Conservation (phyloP, 2,329 filamentous ascomycete genomes). For the Colletotrichum kahawae region DNA sequence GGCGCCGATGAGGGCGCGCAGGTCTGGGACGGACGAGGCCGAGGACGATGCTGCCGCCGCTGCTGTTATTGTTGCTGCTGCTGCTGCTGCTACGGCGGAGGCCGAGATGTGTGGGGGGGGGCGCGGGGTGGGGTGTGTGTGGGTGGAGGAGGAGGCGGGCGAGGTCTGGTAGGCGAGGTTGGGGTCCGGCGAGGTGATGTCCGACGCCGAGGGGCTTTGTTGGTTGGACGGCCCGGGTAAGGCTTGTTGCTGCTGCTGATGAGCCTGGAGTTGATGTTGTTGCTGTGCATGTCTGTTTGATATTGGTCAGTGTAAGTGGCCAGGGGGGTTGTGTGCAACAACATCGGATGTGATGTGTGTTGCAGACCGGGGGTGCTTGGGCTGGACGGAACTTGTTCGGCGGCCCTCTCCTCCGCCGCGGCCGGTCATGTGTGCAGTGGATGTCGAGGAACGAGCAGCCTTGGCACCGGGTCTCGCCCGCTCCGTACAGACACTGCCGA, state of each 20-base stretch:
- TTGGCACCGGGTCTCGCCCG: conserved; percentile 20
- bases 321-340: not conserved
- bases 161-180: conserved; percentile 1
- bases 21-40: not conserved
- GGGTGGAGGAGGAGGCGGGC: not conserved
- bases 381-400: conserved; percentile 26
- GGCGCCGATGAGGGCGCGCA: conserved; percentile 10
- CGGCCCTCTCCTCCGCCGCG: conserved; percentile 31
- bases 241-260: not conserved
- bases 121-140: not conserved
- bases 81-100: not conserved
- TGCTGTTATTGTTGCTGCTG: not conserved
- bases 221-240: not conserved
- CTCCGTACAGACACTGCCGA: conserved; percentile 23
- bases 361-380: not conserved
- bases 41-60: not conserved
- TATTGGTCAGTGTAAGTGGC: not conserved
- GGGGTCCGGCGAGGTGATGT: conserved; percentile 6
- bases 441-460: conserved; percentile 29
- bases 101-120: not conserved
- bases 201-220: not conserved
- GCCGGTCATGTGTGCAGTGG: conserved; percentile 30
- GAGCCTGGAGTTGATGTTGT: not conserved
- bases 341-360: not conserved
- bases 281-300: not conserved